phyloP scores from a whole-genome alignment of 371 early-diverging fungal species.

The Choanephora cucurbitarum region DNA sequence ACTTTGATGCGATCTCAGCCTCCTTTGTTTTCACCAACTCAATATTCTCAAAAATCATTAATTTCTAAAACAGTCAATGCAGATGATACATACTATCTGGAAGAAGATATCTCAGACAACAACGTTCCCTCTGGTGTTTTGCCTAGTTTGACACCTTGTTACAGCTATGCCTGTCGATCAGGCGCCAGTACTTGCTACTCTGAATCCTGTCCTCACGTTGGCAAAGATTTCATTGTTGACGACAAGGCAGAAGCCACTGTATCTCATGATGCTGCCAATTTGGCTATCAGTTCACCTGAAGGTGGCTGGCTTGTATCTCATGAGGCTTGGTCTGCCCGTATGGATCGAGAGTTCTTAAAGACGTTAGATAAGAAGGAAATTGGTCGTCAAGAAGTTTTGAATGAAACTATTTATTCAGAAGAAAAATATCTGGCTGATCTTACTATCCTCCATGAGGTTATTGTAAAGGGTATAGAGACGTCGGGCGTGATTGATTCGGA shows the following conservation, averaged over 20 bases:
- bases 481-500: conserved; percentile 51
- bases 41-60: conserved; percentile 32
- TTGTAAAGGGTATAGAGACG: conserved; percentile 31
- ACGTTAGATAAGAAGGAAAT: conserved; percentile 71
- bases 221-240: conserved; percentile 15
- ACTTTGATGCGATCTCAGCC: conserved; percentile 28
- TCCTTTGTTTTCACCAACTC: conserved; percentile 32
- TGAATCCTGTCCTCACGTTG: conserved; percentile 26
- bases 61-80: conserved; percentile 33
- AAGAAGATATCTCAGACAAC: conserved; percentile 26
- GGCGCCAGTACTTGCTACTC: conserved; percentile 32
- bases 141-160: conserved; percentile 30
- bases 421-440: conserved; percentile 83
- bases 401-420: conserved; percentile 87
- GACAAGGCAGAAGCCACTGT: conserved; percentile 11
- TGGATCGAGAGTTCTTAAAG: conserved; percentile 70
- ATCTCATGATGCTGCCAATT: conserved; percentile 3
- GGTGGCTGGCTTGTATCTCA: conserved; percentile 31
- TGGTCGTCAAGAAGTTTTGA: conserved; percentile 88
- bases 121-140: conserved; percentile 27
- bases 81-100: conserved; percentile 36
- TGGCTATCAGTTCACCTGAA: conserved; percentile 11
- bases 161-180: conserved; percentile 22
- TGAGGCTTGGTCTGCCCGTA: conserved; percentile 64
- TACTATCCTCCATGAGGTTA: conserved; percentile 31